A percentile compares a stretch with the other conserved stretches of the same genome.
Evolutionary conservation across 805 yeast genomes (phyloP).

Genomic region (Clavispora asparagi): DNA sequence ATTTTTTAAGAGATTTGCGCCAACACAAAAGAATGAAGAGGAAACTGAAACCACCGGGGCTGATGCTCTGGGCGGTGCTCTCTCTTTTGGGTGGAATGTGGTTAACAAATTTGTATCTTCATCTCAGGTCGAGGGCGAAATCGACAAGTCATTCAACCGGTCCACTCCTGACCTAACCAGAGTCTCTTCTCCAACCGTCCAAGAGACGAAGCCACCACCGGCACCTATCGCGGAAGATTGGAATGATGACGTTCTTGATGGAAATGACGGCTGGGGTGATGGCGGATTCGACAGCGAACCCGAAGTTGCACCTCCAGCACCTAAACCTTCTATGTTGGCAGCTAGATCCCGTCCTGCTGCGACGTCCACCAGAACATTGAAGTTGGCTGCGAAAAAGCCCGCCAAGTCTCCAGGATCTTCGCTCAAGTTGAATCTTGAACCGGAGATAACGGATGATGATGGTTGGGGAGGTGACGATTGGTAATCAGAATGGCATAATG

Average conservation of each 20-base stretch:
- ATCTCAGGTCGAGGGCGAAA: slow-evolving; percentile 24
- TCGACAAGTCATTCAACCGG: slow-evolving; percentile 31
- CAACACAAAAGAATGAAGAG: slow-evolving; percentile 3
- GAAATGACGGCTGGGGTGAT: slow-evolving; percentile 20
- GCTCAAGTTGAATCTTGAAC: slow-evolving; percentile 19
- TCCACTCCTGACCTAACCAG: slow-evolving; percentile 35
- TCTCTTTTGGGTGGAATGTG: slow-evolving; percentile 33
- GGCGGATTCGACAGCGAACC: slow-evolving; percentile 1
- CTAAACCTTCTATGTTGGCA: background rate
- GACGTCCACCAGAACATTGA: background rate
- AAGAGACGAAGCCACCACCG: background rate
- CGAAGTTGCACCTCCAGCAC: background rate
- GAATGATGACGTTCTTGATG: slow-evolving; percentile 7
- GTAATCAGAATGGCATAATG: slow-evolving; percentile 1
- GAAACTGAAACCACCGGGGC: slow-evolving; percentile 3
- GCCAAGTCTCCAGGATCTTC: slow-evolving; percentile 19
- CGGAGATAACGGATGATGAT: slow-evolving; percentile 20
- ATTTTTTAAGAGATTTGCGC: slow-evolving; percentile 26
- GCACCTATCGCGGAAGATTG: background rate
- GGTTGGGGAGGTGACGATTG: slow-evolving; percentile 26
- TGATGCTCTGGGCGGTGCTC: slow-evolving; percentile 3
- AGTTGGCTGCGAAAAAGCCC: background rate
- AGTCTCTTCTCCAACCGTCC: slow-evolving; percentile 20
- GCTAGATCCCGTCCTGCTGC: background rate
- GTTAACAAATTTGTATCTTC: slow-evolving; percentile 30